Evolutionary conservation across 306 rosid genomes (phyloP).

Genomic region (Notholithocarpus densiflorus): DNA sequence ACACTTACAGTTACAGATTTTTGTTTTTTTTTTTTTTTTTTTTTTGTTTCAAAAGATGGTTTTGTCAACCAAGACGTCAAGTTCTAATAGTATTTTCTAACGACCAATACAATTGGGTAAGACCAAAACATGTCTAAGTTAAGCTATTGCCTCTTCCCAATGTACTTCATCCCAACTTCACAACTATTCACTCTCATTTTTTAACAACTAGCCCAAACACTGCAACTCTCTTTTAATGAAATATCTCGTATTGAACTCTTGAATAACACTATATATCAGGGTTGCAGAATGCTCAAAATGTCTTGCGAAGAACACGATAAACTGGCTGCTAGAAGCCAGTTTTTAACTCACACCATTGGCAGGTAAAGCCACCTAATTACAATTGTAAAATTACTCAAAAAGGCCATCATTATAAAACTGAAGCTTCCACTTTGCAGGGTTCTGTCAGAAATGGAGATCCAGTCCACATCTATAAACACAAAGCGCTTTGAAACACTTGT

Average conservation of each 20-base stretch:
- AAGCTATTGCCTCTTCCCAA: no score
- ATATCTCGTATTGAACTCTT: neutral
- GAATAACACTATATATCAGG: slow-evolving; percentile 23
- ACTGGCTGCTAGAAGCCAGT: slow-evolving; percentile 63
- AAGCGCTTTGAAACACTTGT: slow-evolving; percentile 48
- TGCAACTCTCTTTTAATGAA: no score
- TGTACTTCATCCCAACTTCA: no score
- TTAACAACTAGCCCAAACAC: no score
- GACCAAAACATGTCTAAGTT: no score
- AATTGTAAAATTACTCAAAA: neutral
- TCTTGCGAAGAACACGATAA: slow-evolving; percentile 65
- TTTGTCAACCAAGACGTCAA: no score
- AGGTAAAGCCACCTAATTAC: slow-evolving; percentile 35
- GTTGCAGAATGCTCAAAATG: slow-evolving; percentile 67
- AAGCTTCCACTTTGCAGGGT: slow-evolving; percentile 27
- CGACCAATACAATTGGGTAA: no score
- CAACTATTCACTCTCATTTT: no score
- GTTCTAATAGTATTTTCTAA: no score
- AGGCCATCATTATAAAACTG: neutral
- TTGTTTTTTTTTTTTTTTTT: no score
- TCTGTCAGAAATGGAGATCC: slow-evolving; percentile 47
- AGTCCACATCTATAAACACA: slow-evolving; percentile 52
- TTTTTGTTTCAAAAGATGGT: no score
- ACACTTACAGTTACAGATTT: no score
- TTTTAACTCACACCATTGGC: slow-evolving; percentile 62